Evolutionary conservation across 768 basidiomycete genomes (phyloP).

Genomic region (Ramaria sp.): DNA sequence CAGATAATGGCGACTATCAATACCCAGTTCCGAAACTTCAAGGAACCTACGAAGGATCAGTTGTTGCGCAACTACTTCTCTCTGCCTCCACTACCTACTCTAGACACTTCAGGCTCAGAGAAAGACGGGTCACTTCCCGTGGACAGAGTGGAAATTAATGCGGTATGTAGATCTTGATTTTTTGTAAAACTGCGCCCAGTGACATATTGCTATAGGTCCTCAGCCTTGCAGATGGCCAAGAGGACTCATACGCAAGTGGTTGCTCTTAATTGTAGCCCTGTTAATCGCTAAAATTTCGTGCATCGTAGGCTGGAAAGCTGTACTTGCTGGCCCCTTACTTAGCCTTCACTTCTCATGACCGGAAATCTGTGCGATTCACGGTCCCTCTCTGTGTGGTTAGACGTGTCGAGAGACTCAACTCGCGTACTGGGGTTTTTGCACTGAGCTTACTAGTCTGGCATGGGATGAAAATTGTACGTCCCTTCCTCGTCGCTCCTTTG

Average conservation of each 20-base stretch:
- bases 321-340: conserved; percentile 85
- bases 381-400: conserved; percentile 87
- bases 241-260: conserved; percentile 83
- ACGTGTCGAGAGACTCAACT: conserved; percentile 87
- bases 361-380: conserved; percentile 85
- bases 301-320: conserved; percentile 75
- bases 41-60: conserved; percentile 87
- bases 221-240: conserved; percentile 71
- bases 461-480: conserved; percentile 78
- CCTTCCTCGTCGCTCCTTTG: conserved; percentile 4
- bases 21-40: conserved; percentile 82
- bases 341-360: conserved; percentile 82
- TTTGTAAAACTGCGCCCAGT: conserved; percentile 74
- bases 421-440: conserved; percentile 92
- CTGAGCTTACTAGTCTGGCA: conserved; percentile 92
- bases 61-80: conserved; percentile 81
- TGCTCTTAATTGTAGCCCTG: conserved; percentile 1
- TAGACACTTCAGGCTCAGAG: conserved; percentile 11
- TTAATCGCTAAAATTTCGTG: background rate
- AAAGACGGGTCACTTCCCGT: background rate
- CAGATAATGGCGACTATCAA: conserved; percentile 66
- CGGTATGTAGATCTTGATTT: conserved; percentile 24
- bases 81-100: conserved; percentile 38
- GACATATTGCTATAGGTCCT: conserved; percentile 45
- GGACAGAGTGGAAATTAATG: conserved; percentile 7